Conservation (phyloP, 148 eudicot species). For the Dysphania ambrosioides region DNA sequence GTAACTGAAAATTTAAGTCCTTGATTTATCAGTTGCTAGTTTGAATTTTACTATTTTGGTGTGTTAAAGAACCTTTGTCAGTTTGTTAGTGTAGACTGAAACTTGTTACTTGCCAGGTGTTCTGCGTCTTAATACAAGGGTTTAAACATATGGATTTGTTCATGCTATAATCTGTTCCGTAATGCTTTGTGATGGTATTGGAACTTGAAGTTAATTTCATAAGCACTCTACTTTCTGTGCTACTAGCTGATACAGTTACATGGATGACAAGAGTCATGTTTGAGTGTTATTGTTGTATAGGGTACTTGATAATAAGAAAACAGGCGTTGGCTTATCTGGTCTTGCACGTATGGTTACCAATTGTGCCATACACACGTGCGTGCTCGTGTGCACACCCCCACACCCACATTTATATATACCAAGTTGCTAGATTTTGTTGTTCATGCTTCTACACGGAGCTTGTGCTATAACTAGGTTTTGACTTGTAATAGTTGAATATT, state of each 20-base stretch:
- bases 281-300: background rate
- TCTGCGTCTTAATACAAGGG: slow-evolving; percentile 11
- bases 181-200: background rate
- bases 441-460: background rate
- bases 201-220: background rate
- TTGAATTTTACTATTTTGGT: slow-evolving; percentile 15
- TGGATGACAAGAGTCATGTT: background rate
- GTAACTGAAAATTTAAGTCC: background rate
- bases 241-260: background rate
- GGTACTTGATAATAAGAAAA: background rate
- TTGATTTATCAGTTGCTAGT: slow-evolving; percentile 4
- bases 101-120: slow-evolving; percentile 10
- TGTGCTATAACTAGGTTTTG: background rate
- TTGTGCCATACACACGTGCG: background rate
- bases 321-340: background rate
- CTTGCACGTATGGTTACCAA: background rate
- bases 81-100: slow-evolving; percentile 6
- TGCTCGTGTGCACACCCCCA: too few relatives aligned
- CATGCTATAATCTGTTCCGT: background rate
- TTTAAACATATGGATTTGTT: slow-evolving; percentile 3
- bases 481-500: background rate
- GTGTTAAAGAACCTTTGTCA: background rate
- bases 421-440: too few relatives aligned
- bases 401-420: too few relatives aligned
- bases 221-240: background rate